These are phyloP conservation scores for Solanum aculeatissimum DNA, from an alignment of 305 asterid genomes.

Conservation along the genomic window DNA sequence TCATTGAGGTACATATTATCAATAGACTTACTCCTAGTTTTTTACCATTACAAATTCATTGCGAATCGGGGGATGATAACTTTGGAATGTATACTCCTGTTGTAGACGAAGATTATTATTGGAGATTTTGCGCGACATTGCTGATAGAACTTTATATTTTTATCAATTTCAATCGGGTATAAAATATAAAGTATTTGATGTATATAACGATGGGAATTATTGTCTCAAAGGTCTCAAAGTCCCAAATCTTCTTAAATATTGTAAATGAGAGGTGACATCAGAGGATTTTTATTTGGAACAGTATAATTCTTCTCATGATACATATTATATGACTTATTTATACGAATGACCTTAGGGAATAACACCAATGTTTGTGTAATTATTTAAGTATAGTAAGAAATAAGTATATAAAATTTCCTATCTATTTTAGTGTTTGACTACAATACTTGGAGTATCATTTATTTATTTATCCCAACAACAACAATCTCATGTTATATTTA, in stretches of 20 bases:
- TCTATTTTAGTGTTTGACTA: too few relatives aligned
- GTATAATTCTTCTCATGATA: not conserved
- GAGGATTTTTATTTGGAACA: not conserved
- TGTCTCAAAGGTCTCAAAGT: not conserved
- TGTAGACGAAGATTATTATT: not conserved
- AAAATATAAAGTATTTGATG: not conserved
- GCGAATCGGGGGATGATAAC: not conserved
- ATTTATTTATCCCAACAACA: not conserved
- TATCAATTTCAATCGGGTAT: constrained; percentile 3
- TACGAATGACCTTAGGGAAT: not conserved
- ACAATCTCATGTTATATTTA: too few relatives aligned
- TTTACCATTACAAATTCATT: not conserved
- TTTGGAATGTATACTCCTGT: not conserved
- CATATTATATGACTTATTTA: not conserved
- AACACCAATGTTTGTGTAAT: not conserved
- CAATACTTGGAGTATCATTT: too few relatives aligned
- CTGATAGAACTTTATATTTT: not conserved
- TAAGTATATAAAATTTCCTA: not conserved
- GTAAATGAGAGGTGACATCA: not conserved
- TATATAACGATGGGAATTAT: not conserved
- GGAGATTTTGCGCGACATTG: not conserved
- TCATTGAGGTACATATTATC: not conserved
- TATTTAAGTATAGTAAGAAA: not conserved
- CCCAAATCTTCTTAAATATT: not conserved
- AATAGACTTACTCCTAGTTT: not conserved